Base-by-base conservation (phyloP, 192 early-diverging fungal species). In the Gigaspora rosea region DNA sequence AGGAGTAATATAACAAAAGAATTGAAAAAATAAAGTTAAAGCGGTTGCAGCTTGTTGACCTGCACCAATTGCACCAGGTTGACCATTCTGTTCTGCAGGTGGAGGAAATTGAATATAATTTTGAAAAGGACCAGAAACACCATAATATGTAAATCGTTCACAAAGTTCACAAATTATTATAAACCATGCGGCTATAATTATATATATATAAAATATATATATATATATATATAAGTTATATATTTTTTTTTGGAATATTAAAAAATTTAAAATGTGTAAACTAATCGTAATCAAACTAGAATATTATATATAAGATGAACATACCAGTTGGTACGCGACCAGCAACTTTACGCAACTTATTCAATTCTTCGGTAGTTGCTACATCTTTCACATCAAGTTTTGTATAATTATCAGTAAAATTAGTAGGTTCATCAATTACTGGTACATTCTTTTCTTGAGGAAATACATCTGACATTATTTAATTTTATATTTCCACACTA, bases 111-210 rank as follows among this genome's bases (percentile, higher is more conserved):
- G 85, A 51, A 88, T 82, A 71, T 89, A 89, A 65, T 87, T 85
- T 73, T 87, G 86, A 82, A 90, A 88, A 48, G 85, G 82, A 71
- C 86, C 86, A 46, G 82, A 82, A 20, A 86, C 78, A 80, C 90
- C 90, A 74, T 89, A 91, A 77, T 86, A 89, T 8, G 88, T 87
- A 70, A 91, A 91, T 20, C 90, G 86, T 75, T 91, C 90, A 73
- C 88, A 89, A 20, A 89, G 84, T 78, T 91, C 90, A 54, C 86
- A 85, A 16, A 83, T 58, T 63, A 90, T 83, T 10, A 90, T 84
- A 47, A 90, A 71, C 75, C 84, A 86, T 1, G 86, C 86, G 11
- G 84, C 75, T 75, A 41, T 7, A 20, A 71, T 33, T 18, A 51
- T 50, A 27, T 36, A 50, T 8, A 52, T 70, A 27, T 51, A n/a